phyloP scores from a whole-genome alignment of 2,329 filamentous ascomycete genomes.

The Diaporthe velutina region DNA sequence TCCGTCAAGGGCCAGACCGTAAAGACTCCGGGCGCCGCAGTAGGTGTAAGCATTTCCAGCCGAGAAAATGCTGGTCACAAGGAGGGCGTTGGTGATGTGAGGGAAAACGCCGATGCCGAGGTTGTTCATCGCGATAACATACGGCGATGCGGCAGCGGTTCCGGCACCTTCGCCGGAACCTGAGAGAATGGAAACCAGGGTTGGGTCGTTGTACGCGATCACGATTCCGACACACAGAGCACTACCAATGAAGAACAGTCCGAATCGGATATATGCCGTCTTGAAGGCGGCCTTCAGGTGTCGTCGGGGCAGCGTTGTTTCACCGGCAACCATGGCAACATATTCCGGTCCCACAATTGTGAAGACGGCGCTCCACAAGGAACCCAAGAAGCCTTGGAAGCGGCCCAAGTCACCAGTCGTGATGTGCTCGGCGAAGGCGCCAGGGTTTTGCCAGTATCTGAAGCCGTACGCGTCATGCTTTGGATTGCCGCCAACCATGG shows the following conservation, averaged over 20 bases:
- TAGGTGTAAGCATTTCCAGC: constrained; percentile 40
- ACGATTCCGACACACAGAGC: constrained; percentile 77
- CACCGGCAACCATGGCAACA: constrained; percentile 77
- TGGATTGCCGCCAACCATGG: constrained; percentile 84
- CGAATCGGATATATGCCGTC: constrained; percentile 79
- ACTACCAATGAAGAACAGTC: constrained; percentile 78
- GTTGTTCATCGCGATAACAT: constrained; percentile 73
- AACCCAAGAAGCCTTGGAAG: constrained; percentile 78
- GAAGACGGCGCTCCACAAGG: constrained; percentile 74
- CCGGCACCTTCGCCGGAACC: constrained; percentile 55
- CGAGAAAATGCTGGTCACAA: constrained; percentile 39
- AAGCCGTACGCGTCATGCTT: constrained; percentile 77
- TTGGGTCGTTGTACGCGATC: constrained; percentile 73
- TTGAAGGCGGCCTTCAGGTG: constrained; percentile 79
- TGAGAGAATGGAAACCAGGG: constrained; percentile 63
- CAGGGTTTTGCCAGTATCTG: constrained; percentile 73
- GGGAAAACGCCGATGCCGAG: constrained; percentile 66
- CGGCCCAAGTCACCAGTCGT: constrained; percentile 72
- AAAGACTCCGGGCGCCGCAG: constrained; percentile 38
- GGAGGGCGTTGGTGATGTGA: constrained; percentile 69
- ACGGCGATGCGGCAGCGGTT: constrained; percentile 70
- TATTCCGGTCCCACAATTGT: constrained; percentile 77
- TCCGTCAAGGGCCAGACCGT: constrained; percentile 39
- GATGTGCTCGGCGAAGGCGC: constrained; percentile 73
- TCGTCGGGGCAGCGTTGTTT: constrained; percentile 72